Percentiles rank a stretch among this genome's conserved stretches.
These are phyloP conservation scores for Scleroderma citrinum DNA, from an alignment of 768 basidiomycete genomes.

Conservation along the genomic window DNA sequence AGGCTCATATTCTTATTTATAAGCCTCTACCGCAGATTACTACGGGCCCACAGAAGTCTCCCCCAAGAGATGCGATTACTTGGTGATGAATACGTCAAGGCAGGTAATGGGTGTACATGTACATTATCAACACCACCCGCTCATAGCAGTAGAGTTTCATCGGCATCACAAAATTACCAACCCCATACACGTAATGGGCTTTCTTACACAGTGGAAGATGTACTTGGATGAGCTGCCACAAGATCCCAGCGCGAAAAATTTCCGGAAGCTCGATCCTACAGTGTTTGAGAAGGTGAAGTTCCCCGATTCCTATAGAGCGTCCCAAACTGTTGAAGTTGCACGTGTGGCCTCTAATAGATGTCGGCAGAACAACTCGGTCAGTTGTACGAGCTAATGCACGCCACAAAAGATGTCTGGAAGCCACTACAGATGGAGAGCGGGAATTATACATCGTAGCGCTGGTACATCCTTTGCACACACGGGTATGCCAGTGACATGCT, in stretches of 20 bases:
- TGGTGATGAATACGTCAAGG: conserved; percentile 83
- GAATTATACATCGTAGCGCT: not conserved
- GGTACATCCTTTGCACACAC: not conserved
- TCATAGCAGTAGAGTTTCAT: conserved; percentile 64
- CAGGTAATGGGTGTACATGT: conserved; percentile 39
- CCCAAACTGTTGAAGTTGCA: not conserved
- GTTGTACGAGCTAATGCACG: conserved; percentile 91
- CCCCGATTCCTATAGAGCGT: not conserved
- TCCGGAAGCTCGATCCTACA: conserved; percentile 65
- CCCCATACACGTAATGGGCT: conserved; percentile 88
- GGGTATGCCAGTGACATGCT: not conserved
- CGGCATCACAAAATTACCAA: conserved; percentile 76
- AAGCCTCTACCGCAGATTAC: conserved; percentile 75
- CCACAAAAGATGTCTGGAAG: conserved; percentile 85
- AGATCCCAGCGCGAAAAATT: conserved; percentile 35
- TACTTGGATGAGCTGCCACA: conserved; percentile 74
- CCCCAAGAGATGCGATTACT: conserved; percentile 76
- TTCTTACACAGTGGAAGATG: conserved; percentile 91
- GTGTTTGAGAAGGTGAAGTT: conserved; percentile 66
- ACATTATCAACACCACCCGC: not conserved
- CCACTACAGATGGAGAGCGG: conserved; percentile 24
- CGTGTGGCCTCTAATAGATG: conserved; percentile 50
- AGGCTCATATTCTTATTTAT: not conserved
- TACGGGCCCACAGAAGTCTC: conserved; percentile 72
- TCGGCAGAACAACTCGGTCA: conserved; percentile 89